phyloP scores from a whole-genome alignment of 2,329 filamentous ascomycete genomes.

The Myotisia sp. region DNA sequence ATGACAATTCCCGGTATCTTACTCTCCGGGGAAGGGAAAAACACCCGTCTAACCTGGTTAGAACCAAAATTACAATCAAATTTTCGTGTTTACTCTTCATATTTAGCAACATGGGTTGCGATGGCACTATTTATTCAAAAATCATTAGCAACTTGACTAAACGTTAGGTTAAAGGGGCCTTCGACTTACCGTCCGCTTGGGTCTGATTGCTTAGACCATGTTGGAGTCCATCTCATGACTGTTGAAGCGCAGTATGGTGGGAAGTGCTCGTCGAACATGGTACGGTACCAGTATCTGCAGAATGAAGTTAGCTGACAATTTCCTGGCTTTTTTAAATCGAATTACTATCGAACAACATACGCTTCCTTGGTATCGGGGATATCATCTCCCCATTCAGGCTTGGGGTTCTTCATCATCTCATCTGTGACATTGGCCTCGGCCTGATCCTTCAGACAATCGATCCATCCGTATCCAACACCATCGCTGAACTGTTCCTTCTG shows the following conservation, averaged over 20 bases:
- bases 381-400: constrained; percentile 86
- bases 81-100: too few relatives aligned
- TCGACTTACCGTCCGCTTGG: constrained; percentile 67
- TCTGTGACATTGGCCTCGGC: constrained; percentile 82
- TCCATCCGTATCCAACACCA: constrained; percentile 97
- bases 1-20: too few relatives aligned
- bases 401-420: constrained; percentile 97
- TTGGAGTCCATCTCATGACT: constrained; percentile 92
- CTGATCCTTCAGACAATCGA: constrained; percentile 89
- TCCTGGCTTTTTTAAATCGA: too few relatives aligned
- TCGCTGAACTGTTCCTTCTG: constrained; percentile 99
- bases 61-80: too few relatives aligned
- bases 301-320: constrained; percentile 15
- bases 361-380: constrained; percentile 95
- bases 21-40: not conserved
- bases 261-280: constrained; percentile 99
- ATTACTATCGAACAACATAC: constrained; percentile 40
- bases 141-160: constrained; percentile 13
- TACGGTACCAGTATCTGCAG: constrained; percentile 80
- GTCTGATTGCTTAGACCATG: constrained; percentile 92
- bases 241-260: constrained; percentile 79
- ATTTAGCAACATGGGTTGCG: constrained; percentile 60
- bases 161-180: too few relatives aligned
- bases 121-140: constrained; percentile 49
- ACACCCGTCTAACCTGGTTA: too few relatives aligned